A percentile compares a stretch with the other conserved stretches of the same genome.
Conservation (phyloP, 169 alveolate genomes). For the Plasmodium falciparum region DNA sequence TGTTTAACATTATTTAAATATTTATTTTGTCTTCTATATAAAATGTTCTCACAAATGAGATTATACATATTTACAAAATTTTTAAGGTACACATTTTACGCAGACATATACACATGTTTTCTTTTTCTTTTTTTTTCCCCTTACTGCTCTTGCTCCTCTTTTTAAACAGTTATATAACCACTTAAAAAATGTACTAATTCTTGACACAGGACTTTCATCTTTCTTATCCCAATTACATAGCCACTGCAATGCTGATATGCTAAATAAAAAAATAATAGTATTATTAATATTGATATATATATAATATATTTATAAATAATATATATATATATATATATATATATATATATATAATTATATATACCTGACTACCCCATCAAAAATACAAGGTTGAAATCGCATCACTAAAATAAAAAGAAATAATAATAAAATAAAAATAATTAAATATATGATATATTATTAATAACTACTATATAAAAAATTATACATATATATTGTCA, state of each 20-base stretch:
- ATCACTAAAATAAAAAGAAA: slow-evolving; percentile 77
- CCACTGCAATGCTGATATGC: slow-evolving; percentile 97
- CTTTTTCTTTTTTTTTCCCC: slow-evolving; percentile 45
- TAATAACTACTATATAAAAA: no score
- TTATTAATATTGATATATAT: neutral
- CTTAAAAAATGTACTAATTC: slow-evolving; percentile 93
- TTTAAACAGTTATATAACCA: slow-evolving; percentile 89
- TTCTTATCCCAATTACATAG: slow-evolving; percentile 95
- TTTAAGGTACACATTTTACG: no score
- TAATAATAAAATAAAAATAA: neutral
- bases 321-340: neutral
- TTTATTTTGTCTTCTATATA: no score
- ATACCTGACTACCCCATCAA: slow-evolving; percentile 88
- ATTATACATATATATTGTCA: neutral
- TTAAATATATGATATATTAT: neutral
- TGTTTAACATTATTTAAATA: no score
- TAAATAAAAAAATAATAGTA: slow-evolving; percentile 2
- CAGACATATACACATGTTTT: neutral
- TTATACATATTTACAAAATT: no score
- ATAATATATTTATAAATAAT: neutral
- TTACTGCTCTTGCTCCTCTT: slow-evolving; percentile 93
- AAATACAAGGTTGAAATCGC: slow-evolving; percentile 91
- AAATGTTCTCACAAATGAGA: no score
- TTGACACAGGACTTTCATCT: slow-evolving; percentile 91
- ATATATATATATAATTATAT: neutral